Evolutionary conservation across 2,329 filamentous ascomycete species (phyloP).

Genomic region (Pestalotiopsis sp.): DNA sequence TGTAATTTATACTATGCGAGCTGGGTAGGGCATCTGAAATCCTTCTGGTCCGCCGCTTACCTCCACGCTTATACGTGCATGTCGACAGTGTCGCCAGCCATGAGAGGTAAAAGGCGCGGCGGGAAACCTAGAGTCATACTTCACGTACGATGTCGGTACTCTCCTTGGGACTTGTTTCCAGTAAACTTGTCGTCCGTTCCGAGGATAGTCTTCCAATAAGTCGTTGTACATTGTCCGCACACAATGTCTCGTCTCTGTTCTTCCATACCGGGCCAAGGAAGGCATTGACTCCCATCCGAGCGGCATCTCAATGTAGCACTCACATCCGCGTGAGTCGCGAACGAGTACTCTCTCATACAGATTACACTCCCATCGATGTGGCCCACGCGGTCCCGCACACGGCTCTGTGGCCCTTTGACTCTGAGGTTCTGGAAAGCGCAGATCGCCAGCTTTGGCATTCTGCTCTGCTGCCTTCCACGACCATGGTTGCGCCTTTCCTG

Average conservation of each 20-base stretch:
- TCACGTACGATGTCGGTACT: background rate
- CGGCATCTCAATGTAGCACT: constrained; percentile 49
- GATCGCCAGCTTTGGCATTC: no score
- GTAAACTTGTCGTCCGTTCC: constrained; percentile 16
- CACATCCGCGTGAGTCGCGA: constrained; percentile 41
- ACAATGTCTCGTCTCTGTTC: constrained; percentile 18
- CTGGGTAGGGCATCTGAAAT: no score
- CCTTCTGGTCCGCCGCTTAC: no score
- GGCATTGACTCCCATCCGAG: constrained; percentile 34
- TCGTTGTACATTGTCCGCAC: constrained; percentile 5
- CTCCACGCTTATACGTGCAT: background rate
- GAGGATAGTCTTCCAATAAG: constrained; percentile 4
- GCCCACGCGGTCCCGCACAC: no score
- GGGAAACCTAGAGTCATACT: background rate
- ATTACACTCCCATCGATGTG: constrained; percentile 25
- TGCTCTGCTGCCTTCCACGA: no score
- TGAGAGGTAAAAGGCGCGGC: background rate
- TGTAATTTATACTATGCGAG: no score
- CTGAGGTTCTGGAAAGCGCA: no score
- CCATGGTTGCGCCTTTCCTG: background rate
- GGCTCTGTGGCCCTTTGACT: no score
- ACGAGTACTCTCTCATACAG: constrained; percentile 47
- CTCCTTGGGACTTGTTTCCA: constrained; percentile 1
- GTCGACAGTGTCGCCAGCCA: background rate
- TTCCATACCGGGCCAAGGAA: constrained; percentile 10